Evolutionary conservation across 495 filamentous ascomycete species (phyloP).

Genomic region (Neurospora sublineolata): DNA sequence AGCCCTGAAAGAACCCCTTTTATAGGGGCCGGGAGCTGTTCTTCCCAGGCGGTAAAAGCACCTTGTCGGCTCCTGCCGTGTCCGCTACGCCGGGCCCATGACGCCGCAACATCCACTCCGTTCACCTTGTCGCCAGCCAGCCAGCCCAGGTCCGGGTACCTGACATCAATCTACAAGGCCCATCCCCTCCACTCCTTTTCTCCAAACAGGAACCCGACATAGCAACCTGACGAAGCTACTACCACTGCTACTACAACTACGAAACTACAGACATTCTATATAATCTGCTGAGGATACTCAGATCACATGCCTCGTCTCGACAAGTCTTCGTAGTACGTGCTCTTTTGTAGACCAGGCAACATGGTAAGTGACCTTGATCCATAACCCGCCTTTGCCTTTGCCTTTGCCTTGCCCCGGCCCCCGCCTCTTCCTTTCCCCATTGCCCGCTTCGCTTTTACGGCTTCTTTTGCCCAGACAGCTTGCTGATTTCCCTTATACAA

Average conservation of each 20-base stretch:
- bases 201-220: background rate
- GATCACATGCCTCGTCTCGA: conserved; percentile 19
- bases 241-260: background rate
- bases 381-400: background rate
- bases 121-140: background rate
- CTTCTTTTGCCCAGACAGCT: background rate
- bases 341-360: conserved; percentile 14
- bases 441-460: background rate
- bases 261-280: background rate
- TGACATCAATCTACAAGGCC: background rate
- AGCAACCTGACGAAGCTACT: background rate
- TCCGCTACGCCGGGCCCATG: background rate
- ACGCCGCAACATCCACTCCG: background rate
- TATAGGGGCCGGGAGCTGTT: background rate
- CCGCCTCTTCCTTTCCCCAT: background rate
- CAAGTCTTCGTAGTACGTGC: conserved; percentile 24
- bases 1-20: background rate
- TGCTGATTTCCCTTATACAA: background rate
- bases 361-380: conserved; percentile 12
- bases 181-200: background rate
- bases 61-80: background rate
- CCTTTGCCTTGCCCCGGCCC: background rate
- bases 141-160: background rate
- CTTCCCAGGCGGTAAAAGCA: background rate
- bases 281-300: conserved; percentile 7